Percentiles rank a stretch among this genome's conserved stretches.
Evolutionary conservation across 176 grass and related monocot species (phyloP).

Genomic region (Hordeum vulgare): MorexV3_pseudomolecules_assembly NC_058524.1:538533780-538534279

Average conservation of each 20-base stretch:
- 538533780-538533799: constrained; percentile 56
- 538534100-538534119: constrained; percentile 56
- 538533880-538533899: constrained; percentile 58
- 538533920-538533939: constrained; percentile 49
- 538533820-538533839: constrained; percentile 58
- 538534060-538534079: background rate
- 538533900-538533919: constrained; percentile 28
- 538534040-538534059: constrained; percentile 1
- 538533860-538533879: constrained; percentile 66
- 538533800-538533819: constrained; percentile 40
- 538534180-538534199: constrained; percentile 37
- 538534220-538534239: constrained; percentile 47
- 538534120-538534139: constrained; percentile 67
- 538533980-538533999: constrained; percentile 9
- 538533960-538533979: constrained; percentile 46
- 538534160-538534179: constrained; percentile 46
- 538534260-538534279: constrained; percentile 41
- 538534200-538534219: constrained; percentile 51
- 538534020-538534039: constrained; percentile 16
- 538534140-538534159: constrained; percentile 42
- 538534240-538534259: constrained; percentile 31
- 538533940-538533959: constrained; percentile 48
- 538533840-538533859: constrained; percentile 38
- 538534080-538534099: constrained; percentile 39
- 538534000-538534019: constrained; percentile 48